Base-by-base conservation (phyloP, 2,329 filamentous ascomycete species). In the Hymenoscyphus repandus region DNA sequence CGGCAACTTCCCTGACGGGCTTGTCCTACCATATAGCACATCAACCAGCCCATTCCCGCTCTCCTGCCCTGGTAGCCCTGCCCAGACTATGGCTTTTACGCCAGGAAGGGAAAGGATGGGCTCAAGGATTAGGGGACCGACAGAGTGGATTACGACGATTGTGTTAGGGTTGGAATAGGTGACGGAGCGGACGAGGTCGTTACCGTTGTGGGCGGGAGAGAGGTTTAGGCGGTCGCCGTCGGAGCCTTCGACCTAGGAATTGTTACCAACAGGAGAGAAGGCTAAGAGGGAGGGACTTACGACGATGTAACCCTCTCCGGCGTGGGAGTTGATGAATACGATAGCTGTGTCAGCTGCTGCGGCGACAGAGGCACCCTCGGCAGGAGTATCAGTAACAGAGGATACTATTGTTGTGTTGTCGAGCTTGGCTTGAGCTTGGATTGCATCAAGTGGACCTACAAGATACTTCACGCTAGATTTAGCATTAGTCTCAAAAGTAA, bases 221-320 rank as follows among this genome's bases (percentile, higher is more conserved):
- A 88, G 69, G 3, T 78, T 78, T 45, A 83, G 85, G 11, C 86
- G 78, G 61, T 90, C 86, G 18, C 86, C 86, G 6, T 78, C 74
- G 58, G 88, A 83, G 15, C 72, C 70, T 51, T 83, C 79, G 1
- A 57, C 55, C 1, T 73, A 74, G 53, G 82, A 84, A 56, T 80
- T 74, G 11, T 33, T n/a, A n/a, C n/a, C n/a, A n/a, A n/a, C n/a
- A 81, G 69, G 66, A 79, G 67, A 53, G 85, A 80, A 0, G 85
- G 76, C 0, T 82, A 66, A 1, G 81, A 70, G 5, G 76, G 70
- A 0, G 82, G 82, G 0, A 80, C 80, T 60, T 27, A 62, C 62
- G 1, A 62, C 64, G 15, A 65, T 59, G 56, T 79, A 88, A 1
- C 83, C 86, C 67, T 95, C 90, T 1, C 86, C 85, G 1, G 85